Conservation (phyloP, 169 alveolate genomes). For the Eimeria necatrix region DNA sequence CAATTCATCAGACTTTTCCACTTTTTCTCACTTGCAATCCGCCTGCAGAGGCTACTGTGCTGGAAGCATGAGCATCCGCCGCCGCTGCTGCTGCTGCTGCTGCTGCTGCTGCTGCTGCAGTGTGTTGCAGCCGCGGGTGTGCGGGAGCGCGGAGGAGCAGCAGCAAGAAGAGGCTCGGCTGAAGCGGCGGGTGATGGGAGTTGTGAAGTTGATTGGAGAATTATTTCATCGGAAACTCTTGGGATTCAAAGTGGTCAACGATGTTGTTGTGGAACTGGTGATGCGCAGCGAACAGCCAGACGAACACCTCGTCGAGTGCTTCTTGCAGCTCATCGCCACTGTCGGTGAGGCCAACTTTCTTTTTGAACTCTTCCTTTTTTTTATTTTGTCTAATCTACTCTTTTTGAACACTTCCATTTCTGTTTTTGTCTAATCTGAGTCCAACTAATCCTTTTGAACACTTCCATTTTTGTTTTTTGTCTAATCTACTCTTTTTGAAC, state of each 20-base stretch:
- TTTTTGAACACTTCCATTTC: neutral
- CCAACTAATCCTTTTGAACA: neutral
- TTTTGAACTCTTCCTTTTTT: neutral
- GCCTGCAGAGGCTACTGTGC: neutral
- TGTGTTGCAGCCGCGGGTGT: conserved; percentile 64
- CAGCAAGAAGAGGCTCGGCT: conserved; percentile 82
- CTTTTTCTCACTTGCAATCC: neutral
- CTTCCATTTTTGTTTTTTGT: neutral
- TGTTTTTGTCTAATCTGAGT: neutral
- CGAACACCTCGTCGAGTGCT: conserved; percentile 94
- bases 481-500: neutral
- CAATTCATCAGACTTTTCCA: neutral
- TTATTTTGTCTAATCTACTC: neutral
- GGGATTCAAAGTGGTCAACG: conserved; percentile 91
- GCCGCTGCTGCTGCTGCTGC: neutral
- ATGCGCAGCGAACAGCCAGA: conserved; percentile 92
- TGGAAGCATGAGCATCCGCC: neutral
- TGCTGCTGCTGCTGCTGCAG: neutral
- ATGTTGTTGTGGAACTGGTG: conserved; percentile 93
- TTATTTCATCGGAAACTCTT: conserved; percentile 92
- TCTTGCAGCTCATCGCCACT: conserved; percentile 92
- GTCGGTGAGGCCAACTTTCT: conserved; percentile 83
- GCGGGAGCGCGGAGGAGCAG: conserved; percentile 81
- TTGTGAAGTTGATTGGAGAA: conserved; percentile 94
- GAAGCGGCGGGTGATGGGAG: conserved; percentile 92